These are phyloP conservation scores for Termitomyces titanicus DNA, from an alignment of 768 basidiomycete genomes.

Conservation along the genomic window DNA sequence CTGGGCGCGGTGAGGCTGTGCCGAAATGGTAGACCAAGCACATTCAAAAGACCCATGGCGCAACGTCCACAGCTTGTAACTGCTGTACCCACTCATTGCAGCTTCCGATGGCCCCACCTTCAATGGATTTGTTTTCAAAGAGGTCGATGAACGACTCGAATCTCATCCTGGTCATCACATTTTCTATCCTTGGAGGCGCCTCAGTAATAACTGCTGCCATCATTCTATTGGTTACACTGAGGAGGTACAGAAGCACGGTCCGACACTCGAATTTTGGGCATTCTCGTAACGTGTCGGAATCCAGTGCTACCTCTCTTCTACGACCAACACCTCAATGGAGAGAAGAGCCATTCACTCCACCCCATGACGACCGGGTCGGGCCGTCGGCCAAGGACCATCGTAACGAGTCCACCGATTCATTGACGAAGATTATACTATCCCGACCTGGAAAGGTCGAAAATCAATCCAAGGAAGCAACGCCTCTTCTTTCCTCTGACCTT, in stretches of 20 bases:
- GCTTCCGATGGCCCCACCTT: not conserved
- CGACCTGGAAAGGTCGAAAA: not conserved
- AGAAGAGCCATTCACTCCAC: not conserved
- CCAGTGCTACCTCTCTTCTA: slow-evolving; percentile 4
- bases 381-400: not conserved
- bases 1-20: slow-evolving; percentile 7
- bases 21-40: not conserved
- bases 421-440: not conserved
- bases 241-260: not conserved
- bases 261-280: not conserved
- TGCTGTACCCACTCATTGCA: not conserved
- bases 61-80: not conserved
- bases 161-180: not conserved
- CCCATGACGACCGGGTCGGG: not conserved
- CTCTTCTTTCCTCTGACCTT: not conserved
- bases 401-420: slow-evolving; percentile 1
- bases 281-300: not conserved
- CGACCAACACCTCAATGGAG: not conserved
- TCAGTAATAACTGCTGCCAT: not conserved
- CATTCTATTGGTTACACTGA: not conserved
- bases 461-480: not conserved
- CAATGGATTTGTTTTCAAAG: not conserved
- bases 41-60: not conserved
- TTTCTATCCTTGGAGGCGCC: not conserved
- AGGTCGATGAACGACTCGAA: not conserved